Percentiles rank a stretch among this genome's conserved stretches.
phyloP scores from a whole-genome alignment of 2,329 filamentous ascomycete genomes.

The Epichloe brachyelytri region DNA sequence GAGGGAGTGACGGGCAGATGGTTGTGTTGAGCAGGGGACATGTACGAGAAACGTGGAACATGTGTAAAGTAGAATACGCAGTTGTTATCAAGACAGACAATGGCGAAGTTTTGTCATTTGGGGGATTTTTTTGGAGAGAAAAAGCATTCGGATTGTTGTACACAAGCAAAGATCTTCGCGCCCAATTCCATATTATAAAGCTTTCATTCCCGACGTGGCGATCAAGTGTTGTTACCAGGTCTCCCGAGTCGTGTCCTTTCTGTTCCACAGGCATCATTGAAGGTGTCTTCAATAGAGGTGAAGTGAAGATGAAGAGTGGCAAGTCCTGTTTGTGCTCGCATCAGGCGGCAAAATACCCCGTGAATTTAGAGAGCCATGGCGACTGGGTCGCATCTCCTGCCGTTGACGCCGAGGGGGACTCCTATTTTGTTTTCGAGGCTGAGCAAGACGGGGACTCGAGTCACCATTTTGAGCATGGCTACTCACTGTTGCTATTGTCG shows the following conservation, averaged over 20 bases:
- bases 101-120: background rate
- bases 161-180: background rate
- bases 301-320: too few species aligned
- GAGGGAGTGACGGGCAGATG: conserved; percentile 30
- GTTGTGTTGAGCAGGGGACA: background rate
- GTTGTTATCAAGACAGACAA: background rate
- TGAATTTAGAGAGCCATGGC: conserved; percentile 4
- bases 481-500: conserved; percentile 9
- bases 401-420: background rate
- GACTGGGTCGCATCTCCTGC: background rate
- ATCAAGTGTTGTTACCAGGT: background rate
- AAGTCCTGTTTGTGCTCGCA: background rate
- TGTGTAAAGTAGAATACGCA: background rate
- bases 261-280: background rate
- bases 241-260: background rate
- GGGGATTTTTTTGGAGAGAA: background rate
- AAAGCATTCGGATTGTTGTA: background rate
- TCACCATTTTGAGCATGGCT: conserved; percentile 4
- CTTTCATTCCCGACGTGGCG: background rate
- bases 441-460: background rate
- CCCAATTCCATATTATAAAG: background rate
- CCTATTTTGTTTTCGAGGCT: background rate
- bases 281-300: background rate
- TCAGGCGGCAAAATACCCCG: conserved; percentile 1
- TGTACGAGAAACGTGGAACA: background rate